Conservation (phyloP, 2,329 filamentous ascomycete genomes). For the Lachnellula suecica region DNA sequence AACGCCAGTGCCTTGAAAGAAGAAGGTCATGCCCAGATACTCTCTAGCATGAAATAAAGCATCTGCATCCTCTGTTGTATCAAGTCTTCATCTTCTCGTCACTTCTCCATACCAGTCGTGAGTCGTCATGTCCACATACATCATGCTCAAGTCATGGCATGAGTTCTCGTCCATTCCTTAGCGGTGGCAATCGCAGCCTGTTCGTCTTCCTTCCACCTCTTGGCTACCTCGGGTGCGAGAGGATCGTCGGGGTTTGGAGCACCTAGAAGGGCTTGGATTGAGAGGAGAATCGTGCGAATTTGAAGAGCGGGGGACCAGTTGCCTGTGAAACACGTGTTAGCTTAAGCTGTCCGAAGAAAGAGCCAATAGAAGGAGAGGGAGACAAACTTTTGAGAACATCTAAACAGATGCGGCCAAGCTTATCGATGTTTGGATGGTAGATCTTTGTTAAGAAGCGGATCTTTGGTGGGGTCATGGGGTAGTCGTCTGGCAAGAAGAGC, state of each 20-base stretch:
- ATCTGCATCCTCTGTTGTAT: neutral
- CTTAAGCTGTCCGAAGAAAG: neutral
- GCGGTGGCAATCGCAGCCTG: slow-evolving; percentile 89
- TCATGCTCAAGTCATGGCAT: slow-evolving; percentile 32
- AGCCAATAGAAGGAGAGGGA: neutral
- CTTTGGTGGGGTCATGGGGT: slow-evolving; percentile 98
- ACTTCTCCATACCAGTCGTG: neutral
- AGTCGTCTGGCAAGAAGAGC: slow-evolving; percentile 96
- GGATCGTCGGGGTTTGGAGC: slow-evolving; percentile 98
- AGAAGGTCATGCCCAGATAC: slow-evolving; percentile 7
- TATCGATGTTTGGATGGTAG: slow-evolving; percentile 98
- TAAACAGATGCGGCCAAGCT: slow-evolving; percentile 92
- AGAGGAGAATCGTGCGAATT: slow-evolving; percentile 97
- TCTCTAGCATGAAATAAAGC: slow-evolving; percentile 15
- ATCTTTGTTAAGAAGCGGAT: slow-evolving; percentile 99
- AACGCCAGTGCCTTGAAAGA: slow-evolving; percentile 6
- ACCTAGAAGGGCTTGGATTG: slow-evolving; percentile 93
- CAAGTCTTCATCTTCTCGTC: neutral
- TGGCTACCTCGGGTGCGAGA: slow-evolving; percentile 95
- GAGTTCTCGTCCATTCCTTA: slow-evolving; percentile 76
- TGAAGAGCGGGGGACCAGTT: slow-evolving; percentile 99
- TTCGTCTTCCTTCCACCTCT: slow-evolving; percentile 97
- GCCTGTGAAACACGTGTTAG: slow-evolving; percentile 50
- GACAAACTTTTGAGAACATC: slow-evolving; percentile 91
- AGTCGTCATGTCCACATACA: slow-evolving; percentile 2